Evolutionary conservation across 2,329 filamentous ascomycete genomes (phyloP), one percentile per base, ranked within the genome.

Genomic region (Fusarium torreyae): DNA sequence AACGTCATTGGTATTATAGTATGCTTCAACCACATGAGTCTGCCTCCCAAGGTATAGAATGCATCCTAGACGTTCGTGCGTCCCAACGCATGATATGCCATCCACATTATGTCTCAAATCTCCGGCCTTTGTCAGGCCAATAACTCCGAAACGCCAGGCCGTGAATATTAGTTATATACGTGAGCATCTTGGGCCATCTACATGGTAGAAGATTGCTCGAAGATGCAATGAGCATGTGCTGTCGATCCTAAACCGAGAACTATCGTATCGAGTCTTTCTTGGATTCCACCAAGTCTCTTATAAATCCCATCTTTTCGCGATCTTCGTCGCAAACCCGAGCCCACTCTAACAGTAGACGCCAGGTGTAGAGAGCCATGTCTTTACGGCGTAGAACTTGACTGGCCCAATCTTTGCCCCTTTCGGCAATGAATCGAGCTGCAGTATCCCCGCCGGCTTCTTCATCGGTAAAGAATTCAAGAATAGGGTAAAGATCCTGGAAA

Each of bases 321-420:
- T 82, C 79, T 57, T 82, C 81, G 57, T 84, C 84, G 53, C 79
- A 82, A 18, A 88, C 79, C 34, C 86, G 77, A 24, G 84, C 86
- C 78, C 86, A 89, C 74, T 89, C 88, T 39, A 89, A 79, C 39
- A 89, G 77, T 63, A 92, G 69, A 40, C 90, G 81, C 79, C 87
- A 88, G 20, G 89, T 83, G 74, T 92, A 92, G 9, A 92, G 80
- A 62, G 84, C 79, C 88, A 92, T 91, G 72, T 92, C 90, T 61
- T 91, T 88, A 28, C 83, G 82, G 54, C 91, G 79, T 17, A 92
- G 81, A 5, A 89, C 89, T 77, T 82, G 83, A 67, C 87, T 84
- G 1, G 87, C 85, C 91, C 90, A 93, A 15, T 80, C 77, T 72
- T 86, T 85, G 4, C 90, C 89, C 13, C 82, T 81, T 62, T 85